Evolutionary conservation across 163 green algal genomes (phyloP), one percentile per base, ranked within the genome.

Genomic region (Scenedesmus sp.): DNA sequence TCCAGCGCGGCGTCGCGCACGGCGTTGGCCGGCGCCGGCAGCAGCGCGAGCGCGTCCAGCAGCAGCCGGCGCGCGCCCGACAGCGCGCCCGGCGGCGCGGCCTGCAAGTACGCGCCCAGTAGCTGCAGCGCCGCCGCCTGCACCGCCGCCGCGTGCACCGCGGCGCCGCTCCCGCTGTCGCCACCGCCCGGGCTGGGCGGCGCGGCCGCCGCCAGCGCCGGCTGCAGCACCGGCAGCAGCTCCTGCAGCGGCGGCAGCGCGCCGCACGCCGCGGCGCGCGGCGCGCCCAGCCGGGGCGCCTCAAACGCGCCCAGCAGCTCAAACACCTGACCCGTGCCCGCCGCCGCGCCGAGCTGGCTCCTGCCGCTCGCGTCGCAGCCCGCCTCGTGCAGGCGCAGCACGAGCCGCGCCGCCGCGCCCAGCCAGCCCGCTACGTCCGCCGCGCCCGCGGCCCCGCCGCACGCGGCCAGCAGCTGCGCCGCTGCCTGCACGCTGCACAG

Each of bases 111-210:
- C 53, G n/a, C 31, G 1, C 3, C 22, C 5, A 79, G 54, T 13
- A 67, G 36, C 53, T 77, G 69, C 39, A 77, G 54, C n/a, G 39
- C 45, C 39, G 71, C 71, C 26, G 29, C 42, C 11, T 71, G 71
- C 26, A 53, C 31, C 24, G 39, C 13, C 22, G 28, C 13, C 63
- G 70, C n/a, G n/a, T n/a, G n/a, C n/a, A n/a, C 39, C 47, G 36
- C n/a, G 28, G 51, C 50, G 20, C 11, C 31, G 15, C 26, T 70
- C 1, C 36, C 50, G 36, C 28, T 78, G 56, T 5, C 26, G 56
- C 63, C 28, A 36, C 36, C 39, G 66, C 20, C 22, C n/a, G n/a
- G n/a, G n/a, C n/a, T n/a, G n/a, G n/a, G n/a, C n/a, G 51, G 51
- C 39, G 39, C 39, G 6, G 39, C 39, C 22, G 24, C 42, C 6